Evolutionary conservation across 805 yeast genomes (phyloP).

Genomic region (Barnettozyma sp.): DNA sequence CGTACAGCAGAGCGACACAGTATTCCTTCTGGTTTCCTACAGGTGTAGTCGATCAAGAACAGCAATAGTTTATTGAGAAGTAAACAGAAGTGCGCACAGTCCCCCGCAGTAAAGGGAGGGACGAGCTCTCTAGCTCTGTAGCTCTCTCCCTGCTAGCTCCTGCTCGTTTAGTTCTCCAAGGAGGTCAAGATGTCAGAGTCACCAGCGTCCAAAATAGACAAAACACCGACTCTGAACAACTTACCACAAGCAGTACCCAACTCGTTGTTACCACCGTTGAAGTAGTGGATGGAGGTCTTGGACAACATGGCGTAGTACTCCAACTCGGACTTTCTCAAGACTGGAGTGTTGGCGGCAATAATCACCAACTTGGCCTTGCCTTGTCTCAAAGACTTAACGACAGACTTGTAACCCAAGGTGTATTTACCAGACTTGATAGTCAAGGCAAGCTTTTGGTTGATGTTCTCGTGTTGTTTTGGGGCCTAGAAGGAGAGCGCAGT

Average conservation of each 20-base stretch:
- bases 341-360: slow-evolving; percentile 99
- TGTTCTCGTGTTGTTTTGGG: slow-evolving; percentile 91
- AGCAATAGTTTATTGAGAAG: too few species aligned
- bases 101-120: too few species aligned
- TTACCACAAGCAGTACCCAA: slow-evolving; percentile 99
- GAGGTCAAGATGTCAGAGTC: slow-evolving; percentile 96
- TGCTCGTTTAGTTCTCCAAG: slow-evolving; percentile 14
- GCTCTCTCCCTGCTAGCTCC: too few species aligned
- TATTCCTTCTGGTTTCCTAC: too few species aligned
- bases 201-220: slow-evolving; percentile 96
- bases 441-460: slow-evolving; percentile 97
- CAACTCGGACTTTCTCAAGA: slow-evolving; percentile 98
- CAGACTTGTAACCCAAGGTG: slow-evolving; percentile 99
- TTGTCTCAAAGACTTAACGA: slow-evolving; percentile 95
- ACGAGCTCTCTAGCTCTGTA: too few species aligned
- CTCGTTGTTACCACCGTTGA: slow-evolving; percentile 99
- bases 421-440: slow-evolving; percentile 99
- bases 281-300: slow-evolving; percentile 94
- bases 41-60: too few species aligned
- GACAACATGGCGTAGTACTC: slow-evolving; percentile 99
- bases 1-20: too few species aligned
- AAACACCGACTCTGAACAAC: slow-evolving; percentile 98
- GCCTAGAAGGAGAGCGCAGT: slow-evolving; percentile 67
- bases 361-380: slow-evolving; percentile 98
- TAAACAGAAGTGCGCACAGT: too few species aligned